Percentiles rank a stretch among this genome's conserved stretches.
These are phyloP conservation scores for Cladosporium velox DNA, from an alignment of 2,329 filamentous ascomycete species.

Conservation along the genomic window DNA sequence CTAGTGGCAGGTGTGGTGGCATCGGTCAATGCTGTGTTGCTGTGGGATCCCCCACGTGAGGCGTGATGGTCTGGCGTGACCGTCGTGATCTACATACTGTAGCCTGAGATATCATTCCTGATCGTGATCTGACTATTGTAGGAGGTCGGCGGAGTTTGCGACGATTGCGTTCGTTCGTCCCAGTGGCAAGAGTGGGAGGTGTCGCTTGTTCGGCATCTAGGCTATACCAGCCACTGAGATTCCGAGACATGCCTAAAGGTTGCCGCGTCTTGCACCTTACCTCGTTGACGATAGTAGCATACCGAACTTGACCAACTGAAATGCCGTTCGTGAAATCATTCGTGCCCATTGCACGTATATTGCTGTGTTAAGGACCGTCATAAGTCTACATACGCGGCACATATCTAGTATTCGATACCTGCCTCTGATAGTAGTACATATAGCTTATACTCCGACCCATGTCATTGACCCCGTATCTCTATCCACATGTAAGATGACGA, in stretches of 20 bases:
- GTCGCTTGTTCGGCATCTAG: not conserved
- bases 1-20: not conserved
- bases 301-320: not conserved
- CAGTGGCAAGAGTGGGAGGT: not conserved
- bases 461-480: not conserved
- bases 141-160: not conserved
- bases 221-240: not conserved
- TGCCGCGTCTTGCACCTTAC: not conserved
- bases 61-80: not conserved
- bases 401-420: not conserved
- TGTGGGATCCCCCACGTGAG: slow-evolving; percentile 1
- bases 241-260: not conserved
- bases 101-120: not conserved
- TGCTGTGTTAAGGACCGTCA: not conserved
- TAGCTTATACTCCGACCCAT: not conserved
- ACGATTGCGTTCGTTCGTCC: not conserved
- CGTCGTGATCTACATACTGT: slow-evolving; percentile 2
- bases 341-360: too few relatives aligned
- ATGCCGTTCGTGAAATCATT: not conserved
- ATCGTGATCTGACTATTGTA: not conserved
- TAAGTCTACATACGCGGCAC: not conserved
- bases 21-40: slow-evolving; percentile 15
- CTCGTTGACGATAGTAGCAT: not conserved
- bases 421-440: not conserved
- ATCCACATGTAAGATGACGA: not conserved